Evolutionary conservation across 2,329 filamentous ascomycete species (phyloP).

Genomic region (Penicillium sp.): DNA sequence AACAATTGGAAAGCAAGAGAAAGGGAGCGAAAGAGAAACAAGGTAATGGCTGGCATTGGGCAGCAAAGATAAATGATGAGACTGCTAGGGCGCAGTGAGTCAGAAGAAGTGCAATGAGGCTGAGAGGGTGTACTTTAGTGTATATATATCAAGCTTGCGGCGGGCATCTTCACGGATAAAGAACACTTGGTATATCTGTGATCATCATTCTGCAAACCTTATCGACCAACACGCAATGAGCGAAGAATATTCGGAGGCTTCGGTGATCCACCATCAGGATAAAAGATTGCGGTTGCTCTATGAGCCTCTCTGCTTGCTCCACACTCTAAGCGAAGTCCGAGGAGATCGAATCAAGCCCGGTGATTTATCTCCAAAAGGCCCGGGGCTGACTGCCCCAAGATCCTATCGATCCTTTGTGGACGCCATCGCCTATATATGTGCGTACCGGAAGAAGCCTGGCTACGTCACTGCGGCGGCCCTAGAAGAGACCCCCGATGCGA

Average conservation of each 20-base stretch:
- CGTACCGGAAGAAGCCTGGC: slow-evolving; percentile 3
- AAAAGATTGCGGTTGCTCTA: not conserved
- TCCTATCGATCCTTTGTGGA: slow-evolving; percentile 5
- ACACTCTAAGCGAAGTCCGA: slow-evolving; percentile 1
- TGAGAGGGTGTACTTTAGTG: not conserved
- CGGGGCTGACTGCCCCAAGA: not conserved
- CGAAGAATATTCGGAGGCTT: not conserved
- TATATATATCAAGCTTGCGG: not conserved
- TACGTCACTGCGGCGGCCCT: slow-evolving; percentile 2
- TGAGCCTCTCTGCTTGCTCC: slow-evolving; percentile 5
- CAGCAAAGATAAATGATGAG: not conserved
- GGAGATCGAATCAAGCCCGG: slow-evolving; percentile 3
- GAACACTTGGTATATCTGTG: not conserved
- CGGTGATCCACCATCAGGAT: not conserved
- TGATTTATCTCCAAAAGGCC: not conserved
- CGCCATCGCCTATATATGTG: slow-evolving; percentile 8
- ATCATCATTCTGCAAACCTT: not conserved
- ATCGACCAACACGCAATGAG: not conserved
- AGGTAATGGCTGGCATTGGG: not conserved
- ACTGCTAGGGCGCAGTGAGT: not conserved
- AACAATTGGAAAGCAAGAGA: not conserved
- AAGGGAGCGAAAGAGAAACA: not conserved
- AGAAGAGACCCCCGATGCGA: not conserved
- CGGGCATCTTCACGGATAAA: not conserved
- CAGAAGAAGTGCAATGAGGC: not conserved